phyloP scores from a whole-genome alignment of 2,329 filamentous ascomycete genomes.

The Diaporthe amygdali region DNA sequence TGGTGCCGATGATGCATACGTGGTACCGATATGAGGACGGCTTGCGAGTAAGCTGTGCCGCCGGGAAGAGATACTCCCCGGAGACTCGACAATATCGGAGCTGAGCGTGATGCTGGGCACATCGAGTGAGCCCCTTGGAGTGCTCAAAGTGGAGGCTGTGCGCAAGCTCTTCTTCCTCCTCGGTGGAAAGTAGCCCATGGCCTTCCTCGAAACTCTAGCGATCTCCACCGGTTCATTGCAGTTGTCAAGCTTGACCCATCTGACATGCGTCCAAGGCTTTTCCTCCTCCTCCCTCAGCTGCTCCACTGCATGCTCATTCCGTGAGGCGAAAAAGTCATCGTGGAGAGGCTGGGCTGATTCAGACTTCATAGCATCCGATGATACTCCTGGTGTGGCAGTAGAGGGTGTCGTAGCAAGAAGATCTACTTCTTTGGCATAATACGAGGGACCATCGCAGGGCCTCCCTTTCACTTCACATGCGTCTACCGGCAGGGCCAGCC shows the following conservation, averaged over 20 bases:
- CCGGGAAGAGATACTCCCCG: slow-evolving; percentile 43
- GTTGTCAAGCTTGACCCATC: slow-evolving; percentile 84
- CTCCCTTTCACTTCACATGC: slow-evolving; percentile 84
- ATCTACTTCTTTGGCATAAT: slow-evolving; percentile 50
- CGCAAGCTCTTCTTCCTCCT: slow-evolving; percentile 82
- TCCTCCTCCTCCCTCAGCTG: slow-evolving; percentile 57
- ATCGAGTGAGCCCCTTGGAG: slow-evolving; percentile 71
- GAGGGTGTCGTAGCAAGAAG: slow-evolving; percentile 57
- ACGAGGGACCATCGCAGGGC: slow-evolving; percentile 61
- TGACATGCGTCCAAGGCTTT: slow-evolving; percentile 81
- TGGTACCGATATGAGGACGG: slow-evolving; percentile 40
- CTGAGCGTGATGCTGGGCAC: slow-evolving; percentile 51
- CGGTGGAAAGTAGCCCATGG: slow-evolving; percentile 90
- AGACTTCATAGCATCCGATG: slow-evolving; percentile 29
- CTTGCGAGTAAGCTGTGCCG: slow-evolving; percentile 48
- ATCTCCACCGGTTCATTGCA: slow-evolving; percentile 77
- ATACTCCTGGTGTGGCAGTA: slow-evolving; percentile 34
- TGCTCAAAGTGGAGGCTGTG: slow-evolving; percentile 69
- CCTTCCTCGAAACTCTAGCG: slow-evolving; percentile 78
- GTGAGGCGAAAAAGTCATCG: slow-evolving; percentile 48
- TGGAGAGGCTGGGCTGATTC: slow-evolving; percentile 36
- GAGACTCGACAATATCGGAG: slow-evolving; percentile 40
- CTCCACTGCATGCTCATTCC: slow-evolving; percentile 39
- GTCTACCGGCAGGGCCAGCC: slow-evolving; percentile 85
- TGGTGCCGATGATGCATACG: slow-evolving; percentile 31